Evolutionary conservation across 805 yeast species (phyloP).

Genomic region (Sungouiozyma intestinalis): DNA sequence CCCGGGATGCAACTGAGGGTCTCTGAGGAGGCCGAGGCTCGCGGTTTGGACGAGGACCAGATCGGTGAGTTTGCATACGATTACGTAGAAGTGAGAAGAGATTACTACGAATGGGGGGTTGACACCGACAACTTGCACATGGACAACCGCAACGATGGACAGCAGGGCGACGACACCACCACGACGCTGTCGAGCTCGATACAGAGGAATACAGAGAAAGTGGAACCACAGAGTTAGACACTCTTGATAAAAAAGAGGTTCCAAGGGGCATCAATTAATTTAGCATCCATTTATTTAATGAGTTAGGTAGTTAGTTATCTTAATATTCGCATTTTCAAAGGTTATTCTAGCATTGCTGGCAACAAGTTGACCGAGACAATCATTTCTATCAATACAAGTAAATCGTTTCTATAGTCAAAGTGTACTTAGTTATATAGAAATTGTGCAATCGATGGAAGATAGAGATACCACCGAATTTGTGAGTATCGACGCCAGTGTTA

Average conservation of each 20-base stretch:
- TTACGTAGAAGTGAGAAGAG: constrained; percentile 92
- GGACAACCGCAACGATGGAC: constrained; percentile 4
- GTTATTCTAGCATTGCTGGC: background rate
- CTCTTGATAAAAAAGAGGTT: no score
- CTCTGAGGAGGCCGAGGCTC: constrained; percentile 72
- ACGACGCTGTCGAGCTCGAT: background rate
- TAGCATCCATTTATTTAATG: background rate
- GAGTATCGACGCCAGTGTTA: no score
- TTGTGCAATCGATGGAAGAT: no score
- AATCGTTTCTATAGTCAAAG: no score
- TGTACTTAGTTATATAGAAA: no score
- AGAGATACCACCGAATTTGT: no score
- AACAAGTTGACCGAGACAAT: no score
- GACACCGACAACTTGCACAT: constrained; percentile 17
- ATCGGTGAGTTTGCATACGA: constrained; percentile 99
- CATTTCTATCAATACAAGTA: no score
- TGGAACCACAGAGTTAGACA: background rate
- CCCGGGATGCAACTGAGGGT: constrained; percentile 80
- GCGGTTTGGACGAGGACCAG: constrained; percentile 92
- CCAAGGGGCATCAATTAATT: no score
- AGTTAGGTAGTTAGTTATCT: no score
- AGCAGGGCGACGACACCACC: background rate
- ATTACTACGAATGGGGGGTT: constrained; percentile 48
- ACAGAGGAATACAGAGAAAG: background rate
- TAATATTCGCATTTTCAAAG: background rate